Conservation (phyloP, 805 yeast genomes). For the Saccharomycopsis sp. region DNA sequence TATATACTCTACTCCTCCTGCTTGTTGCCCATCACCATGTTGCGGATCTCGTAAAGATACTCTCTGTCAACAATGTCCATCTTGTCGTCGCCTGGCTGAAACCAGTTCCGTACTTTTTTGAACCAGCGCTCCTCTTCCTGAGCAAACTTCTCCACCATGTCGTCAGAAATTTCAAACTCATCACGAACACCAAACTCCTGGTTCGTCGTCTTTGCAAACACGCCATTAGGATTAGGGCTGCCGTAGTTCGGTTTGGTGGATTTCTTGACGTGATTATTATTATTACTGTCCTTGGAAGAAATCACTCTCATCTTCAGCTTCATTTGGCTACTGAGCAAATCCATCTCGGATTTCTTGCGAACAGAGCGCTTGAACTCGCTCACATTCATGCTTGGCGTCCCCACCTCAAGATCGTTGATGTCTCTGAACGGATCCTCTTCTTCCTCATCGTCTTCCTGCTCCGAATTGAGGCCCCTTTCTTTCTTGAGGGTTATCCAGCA, state of each 20-base stretch:
- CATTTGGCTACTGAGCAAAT: too few species aligned
- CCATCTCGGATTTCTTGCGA: too few species aligned
- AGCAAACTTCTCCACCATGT: slow-evolving; percentile 23
- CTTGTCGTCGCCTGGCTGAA: slow-evolving; percentile 21
- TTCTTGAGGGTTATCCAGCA: slow-evolving; percentile 19
- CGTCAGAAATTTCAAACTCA: slow-evolving; percentile 26
- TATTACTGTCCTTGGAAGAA: slow-evolving; percentile 4
- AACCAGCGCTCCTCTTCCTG: slow-evolving; percentile 30
- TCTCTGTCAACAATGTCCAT: slow-evolving; percentile 22
- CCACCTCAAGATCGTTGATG: slow-evolving; percentile 18
- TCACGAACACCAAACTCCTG: slow-evolving; percentile 23
- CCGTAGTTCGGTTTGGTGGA: too few species aligned
- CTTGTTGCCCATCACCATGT: slow-evolving; percentile 25
- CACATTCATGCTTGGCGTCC: too few species aligned
- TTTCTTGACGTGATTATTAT: background rate
- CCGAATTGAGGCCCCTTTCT: too few species aligned
- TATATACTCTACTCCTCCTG: background rate
- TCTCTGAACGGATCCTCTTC: slow-evolving; percentile 21
- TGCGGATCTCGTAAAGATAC: slow-evolving; percentile 27
- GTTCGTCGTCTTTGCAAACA: too few species aligned
- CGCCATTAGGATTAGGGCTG: too few species aligned
- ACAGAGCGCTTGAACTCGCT: too few species aligned
- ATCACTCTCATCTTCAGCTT: background rate
- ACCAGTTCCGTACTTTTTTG: slow-evolving; percentile 28
- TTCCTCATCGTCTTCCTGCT: slow-evolving; percentile 2